These are phyloP conservation scores for Leishmania tarentolae DNA, from an alignment of 208 protist species.

Conservation along the genomic window DNA sequence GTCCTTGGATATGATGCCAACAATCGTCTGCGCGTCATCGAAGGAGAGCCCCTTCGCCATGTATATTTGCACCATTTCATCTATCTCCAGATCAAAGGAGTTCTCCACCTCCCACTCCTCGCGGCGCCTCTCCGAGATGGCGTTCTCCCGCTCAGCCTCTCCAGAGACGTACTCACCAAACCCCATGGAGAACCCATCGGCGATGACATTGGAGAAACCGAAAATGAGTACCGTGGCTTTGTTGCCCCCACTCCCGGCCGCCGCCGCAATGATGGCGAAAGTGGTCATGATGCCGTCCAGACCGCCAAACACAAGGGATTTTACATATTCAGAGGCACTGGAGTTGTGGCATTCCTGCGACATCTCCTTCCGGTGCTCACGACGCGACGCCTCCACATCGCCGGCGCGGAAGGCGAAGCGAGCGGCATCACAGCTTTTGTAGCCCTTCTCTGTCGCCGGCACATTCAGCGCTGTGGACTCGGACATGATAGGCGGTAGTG, in stretches of 20 bases:
- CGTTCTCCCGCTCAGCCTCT: slow-evolving; percentile 92
- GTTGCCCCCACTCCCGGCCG: slow-evolving; percentile 86
- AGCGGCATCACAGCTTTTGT: slow-evolving; percentile 79
- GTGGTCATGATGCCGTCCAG: slow-evolving; percentile 96
- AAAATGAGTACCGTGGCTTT: slow-evolving; percentile 89
- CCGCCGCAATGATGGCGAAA: slow-evolving; percentile 94
- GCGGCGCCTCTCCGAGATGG: slow-evolving; percentile 76
- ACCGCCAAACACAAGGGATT: slow-evolving; percentile 94
- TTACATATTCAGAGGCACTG: slow-evolving; percentile 92
- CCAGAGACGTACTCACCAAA: slow-evolving; percentile 94
- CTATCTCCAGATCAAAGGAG: slow-evolving; percentile 91
- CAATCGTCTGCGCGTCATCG: slow-evolving; percentile 90
- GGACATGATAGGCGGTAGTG: slow-evolving; percentile 6
- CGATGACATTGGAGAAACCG: slow-evolving; percentile 95
- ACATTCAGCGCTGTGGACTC: slow-evolving; percentile 23
- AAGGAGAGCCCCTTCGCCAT: slow-evolving; percentile 89
- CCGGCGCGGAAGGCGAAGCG: slow-evolving; percentile 57
- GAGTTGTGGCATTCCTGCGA: slow-evolving; percentile 82
- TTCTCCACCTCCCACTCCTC: slow-evolving; percentile 96
- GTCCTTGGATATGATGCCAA: slow-evolving; percentile 94
- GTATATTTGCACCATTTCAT: slow-evolving; percentile 96
- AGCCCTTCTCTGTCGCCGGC: slow-evolving; percentile 27
- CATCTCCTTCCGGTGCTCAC: slow-evolving; percentile 82
- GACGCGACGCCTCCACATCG: slow-evolving; percentile 78
- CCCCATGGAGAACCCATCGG: slow-evolving; percentile 95